These are phyloP conservation scores for Venturiaceae sp. DNA, from an alignment of 2,329 filamentous ascomycete species.

Conservation along the genomic window DNA sequence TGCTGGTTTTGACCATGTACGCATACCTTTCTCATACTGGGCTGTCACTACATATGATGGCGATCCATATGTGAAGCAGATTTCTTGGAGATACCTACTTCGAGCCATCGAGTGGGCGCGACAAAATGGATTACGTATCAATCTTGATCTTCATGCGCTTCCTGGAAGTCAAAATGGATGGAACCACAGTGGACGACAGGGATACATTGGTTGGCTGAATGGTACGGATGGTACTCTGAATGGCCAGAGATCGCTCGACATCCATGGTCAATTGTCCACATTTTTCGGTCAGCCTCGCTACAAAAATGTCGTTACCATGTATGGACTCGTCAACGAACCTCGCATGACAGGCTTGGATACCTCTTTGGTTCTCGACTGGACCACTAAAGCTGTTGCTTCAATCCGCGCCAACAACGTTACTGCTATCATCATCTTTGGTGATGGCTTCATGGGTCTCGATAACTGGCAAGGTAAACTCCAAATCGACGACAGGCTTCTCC, in stretches of 20 bases:
- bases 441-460: constrained; percentile 83
- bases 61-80: constrained; percentile 80
- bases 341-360: constrained; percentile 62
- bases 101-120: constrained; percentile 89
- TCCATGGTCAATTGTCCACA: constrained; percentile 76
- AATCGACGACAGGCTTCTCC: constrained; percentile 59
- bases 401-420: constrained; percentile 69
- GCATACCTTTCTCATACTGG: constrained; percentile 95
- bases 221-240: constrained; percentile 77
- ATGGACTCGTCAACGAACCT: constrained; percentile 91
- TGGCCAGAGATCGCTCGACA: constrained; percentile 69
- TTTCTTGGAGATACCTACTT: constrained; percentile 87
- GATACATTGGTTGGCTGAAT: constrained; percentile 77
- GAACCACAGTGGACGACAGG: constrained; percentile 87
- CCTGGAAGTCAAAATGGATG: constrained; percentile 95
- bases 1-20: constrained; percentile 91
- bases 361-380: constrained; percentile 68
- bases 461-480: constrained; percentile 85
- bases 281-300: constrained; percentile 95
- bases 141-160: constrained; percentile 84
- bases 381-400: constrained; percentile 57
- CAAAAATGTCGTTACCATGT: constrained; percentile 83
- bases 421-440: constrained; percentile 72
- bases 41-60: constrained; percentile 73
- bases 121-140: constrained; percentile 83